Conservation (phyloP, 805 yeast species). For the Yarrowia sp. region DNA sequence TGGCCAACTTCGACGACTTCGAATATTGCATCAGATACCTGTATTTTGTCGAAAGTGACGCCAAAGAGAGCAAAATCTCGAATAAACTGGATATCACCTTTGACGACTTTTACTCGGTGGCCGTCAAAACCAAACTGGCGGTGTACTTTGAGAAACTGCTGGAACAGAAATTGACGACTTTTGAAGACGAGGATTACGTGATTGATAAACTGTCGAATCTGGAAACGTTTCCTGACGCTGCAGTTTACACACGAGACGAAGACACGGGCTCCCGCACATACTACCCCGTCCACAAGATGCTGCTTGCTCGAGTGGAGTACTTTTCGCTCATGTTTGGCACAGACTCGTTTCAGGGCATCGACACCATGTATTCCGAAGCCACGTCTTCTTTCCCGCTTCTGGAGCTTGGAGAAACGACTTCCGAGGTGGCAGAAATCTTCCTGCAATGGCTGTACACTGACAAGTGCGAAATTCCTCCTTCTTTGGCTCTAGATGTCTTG, state of each 20-base stretch:
- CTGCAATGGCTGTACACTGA: conserved; percentile 68
- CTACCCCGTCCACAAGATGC: conserved; percentile 71
- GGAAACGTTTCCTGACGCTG: conserved; percentile 41
- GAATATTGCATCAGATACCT: conserved; percentile 24
- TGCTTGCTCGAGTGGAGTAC: conserved; percentile 67
- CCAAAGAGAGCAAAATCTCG: neutral
- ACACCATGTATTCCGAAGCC: conserved; percentile 16
- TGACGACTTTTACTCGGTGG: conserved; percentile 17
- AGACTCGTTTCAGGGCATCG: conserved; percentile 2
- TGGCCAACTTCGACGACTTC: conserved; percentile 15
- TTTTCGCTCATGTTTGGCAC: conserved; percentile 63
- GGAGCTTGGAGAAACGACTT: conserved; percentile 47
- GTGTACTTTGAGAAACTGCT: conserved; percentile 22
- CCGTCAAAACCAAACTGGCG: conserved; percentile 12
- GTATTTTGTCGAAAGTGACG: conserved; percentile 15
- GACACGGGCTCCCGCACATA: conserved; percentile 43
- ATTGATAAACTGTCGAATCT: neutral
- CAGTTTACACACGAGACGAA: conserved; percentile 13
- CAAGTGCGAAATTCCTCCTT: conserved; percentile 58
- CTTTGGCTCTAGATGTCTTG: conserved; percentile 62
- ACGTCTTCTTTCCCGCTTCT: conserved; percentile 56
- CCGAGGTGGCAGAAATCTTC: conserved; percentile 58
- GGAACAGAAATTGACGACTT: conserved; percentile 7
- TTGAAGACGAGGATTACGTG: conserved; percentile 6
- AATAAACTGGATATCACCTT: conserved; percentile 7